Evolutionary conservation across 2,329 filamentous ascomycete genomes (phyloP).

Genomic region (Aureobasidium sp.): DNA sequence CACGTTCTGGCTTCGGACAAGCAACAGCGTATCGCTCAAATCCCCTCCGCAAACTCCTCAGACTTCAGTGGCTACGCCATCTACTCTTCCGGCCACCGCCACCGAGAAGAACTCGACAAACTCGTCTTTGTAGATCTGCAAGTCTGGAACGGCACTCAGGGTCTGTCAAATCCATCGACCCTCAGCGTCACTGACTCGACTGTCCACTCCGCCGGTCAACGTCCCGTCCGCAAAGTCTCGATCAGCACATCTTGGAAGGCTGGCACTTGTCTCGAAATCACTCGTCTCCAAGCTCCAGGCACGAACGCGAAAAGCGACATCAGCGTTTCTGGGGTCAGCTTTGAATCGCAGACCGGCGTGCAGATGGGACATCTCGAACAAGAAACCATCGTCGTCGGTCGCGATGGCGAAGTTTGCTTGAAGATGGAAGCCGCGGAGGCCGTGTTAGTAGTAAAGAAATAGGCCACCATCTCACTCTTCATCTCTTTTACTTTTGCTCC

Average conservation of each 20-base stretch:
- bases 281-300: background rate
- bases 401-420: background rate
- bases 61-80: conserved; percentile 8
- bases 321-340: background rate
- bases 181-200: conserved; percentile 11
- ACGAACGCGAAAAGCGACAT: conserved; percentile 16
- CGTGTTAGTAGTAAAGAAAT: background rate
- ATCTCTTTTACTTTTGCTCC: background rate
- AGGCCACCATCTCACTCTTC: background rate
- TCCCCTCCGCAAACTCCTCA: background rate
- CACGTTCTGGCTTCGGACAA: conserved; percentile 12
- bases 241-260: background rate
- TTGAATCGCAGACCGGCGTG: conserved; percentile 9
- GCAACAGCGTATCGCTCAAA: background rate
- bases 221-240: conserved; percentile 8
- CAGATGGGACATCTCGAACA: background rate
- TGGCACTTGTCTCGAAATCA: background rate
- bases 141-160: conserved; percentile 2
- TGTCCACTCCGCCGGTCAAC: conserved; percentile 4
- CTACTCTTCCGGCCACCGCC: background rate
- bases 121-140: conserved; percentile 9
- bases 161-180: background rate
- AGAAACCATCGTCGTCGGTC: background rate
- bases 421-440: conserved; percentile 13
- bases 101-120: background rate